Conservation (phyloP, 768 basidiomycete genomes). For the Phaeotremella fagi region DNA sequence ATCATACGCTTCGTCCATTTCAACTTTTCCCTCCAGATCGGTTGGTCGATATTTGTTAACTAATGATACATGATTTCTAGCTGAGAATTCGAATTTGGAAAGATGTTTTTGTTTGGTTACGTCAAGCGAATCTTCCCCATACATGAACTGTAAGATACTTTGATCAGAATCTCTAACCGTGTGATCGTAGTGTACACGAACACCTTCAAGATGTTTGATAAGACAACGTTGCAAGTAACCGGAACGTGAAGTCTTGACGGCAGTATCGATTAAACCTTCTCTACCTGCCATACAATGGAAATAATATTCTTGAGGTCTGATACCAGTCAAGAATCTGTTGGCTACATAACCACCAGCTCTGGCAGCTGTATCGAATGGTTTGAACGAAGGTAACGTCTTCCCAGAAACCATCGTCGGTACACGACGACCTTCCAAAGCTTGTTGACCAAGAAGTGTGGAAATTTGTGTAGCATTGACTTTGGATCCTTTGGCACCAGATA, state of each 20-base stretch:
- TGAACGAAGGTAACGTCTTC: conserved; percentile 95
- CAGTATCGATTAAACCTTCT: conserved; percentile 97
- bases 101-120: conserved; percentile 97
- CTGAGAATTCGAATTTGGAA: conserved; percentile 86
- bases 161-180: conserved; percentile 94
- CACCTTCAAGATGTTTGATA: conserved; percentile 96
- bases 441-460: conserved; percentile 95
- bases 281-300: conserved; percentile 99
- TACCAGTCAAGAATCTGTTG: conserved; percentile 95
- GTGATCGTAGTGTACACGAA: conserved; percentile 94
- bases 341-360: conserved; percentile 97
- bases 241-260: conserved; percentile 96
- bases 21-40: conserved; percentile 54
- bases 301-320: conserved; percentile 98
- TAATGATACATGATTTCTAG: conserved; percentile 74
- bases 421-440: conserved; percentile 95
- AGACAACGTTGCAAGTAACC: conserved; percentile 97
- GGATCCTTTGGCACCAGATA: conserved; percentile 96
- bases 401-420: conserved; percentile 99
- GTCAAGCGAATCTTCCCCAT: conserved; percentile 93
- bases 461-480: conserved; percentile 97
- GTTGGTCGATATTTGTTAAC: conserved; percentile 64
- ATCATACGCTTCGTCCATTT: conserved; percentile 61
- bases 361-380: conserved; percentile 93
- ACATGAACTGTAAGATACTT: conserved; percentile 90